These are phyloP conservation scores for Wickerhamiella vanderwaltii DNA, from an alignment of 805 yeast species.

Conservation along the genomic window DNA sequence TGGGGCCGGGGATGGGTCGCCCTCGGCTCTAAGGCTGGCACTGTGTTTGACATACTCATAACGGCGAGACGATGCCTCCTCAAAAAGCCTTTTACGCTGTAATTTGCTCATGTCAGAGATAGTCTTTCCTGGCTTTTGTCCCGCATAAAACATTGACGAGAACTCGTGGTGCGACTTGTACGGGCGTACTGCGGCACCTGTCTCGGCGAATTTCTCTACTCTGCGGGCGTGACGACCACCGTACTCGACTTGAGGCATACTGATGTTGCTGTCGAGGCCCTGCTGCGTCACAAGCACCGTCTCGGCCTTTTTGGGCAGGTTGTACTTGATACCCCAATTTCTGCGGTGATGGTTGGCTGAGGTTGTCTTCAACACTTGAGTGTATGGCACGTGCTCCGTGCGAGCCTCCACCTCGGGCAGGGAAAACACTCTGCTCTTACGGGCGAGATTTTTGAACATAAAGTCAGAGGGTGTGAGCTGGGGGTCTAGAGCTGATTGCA, in stretches of 20 bases:
- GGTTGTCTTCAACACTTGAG: conserved; percentile 26
- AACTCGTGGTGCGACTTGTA: conserved; percentile 11
- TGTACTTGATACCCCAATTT: conserved; percentile 30
- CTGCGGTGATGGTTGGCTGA: conserved; percentile 25
- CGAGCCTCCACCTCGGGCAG: conserved; percentile 17
- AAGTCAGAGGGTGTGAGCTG: no score
- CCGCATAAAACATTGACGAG: conserved; percentile 16
- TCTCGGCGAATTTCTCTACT: conserved; percentile 23
- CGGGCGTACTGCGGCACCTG: conserved; percentile 19
- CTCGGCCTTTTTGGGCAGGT: conserved; percentile 22
- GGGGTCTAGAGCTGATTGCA: no score
- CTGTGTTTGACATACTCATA: conserved; percentile 8
- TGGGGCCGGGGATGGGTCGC: conserved; percentile 12
- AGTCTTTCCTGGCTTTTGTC: conserved; percentile 11
- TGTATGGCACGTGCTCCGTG: conserved; percentile 19
- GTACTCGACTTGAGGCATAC: conserved; percentile 24
- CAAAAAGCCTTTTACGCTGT: conserved; percentile 17
- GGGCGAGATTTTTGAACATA: conserved; percentile 17
- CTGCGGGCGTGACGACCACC: conserved; percentile 22
- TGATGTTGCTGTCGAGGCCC: conserved; percentile 22
- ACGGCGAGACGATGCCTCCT: conserved; percentile 15
- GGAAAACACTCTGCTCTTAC: conserved; percentile 22
- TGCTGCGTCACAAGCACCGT: conserved; percentile 20
- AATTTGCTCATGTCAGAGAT: conserved; percentile 9
- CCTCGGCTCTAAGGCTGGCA: not conserved